Evolutionary conservation across 2,329 filamentous ascomycete species (phyloP), one percentile per base, ranked within the genome.

Genomic region (Cytospora leucostoma): DNA sequence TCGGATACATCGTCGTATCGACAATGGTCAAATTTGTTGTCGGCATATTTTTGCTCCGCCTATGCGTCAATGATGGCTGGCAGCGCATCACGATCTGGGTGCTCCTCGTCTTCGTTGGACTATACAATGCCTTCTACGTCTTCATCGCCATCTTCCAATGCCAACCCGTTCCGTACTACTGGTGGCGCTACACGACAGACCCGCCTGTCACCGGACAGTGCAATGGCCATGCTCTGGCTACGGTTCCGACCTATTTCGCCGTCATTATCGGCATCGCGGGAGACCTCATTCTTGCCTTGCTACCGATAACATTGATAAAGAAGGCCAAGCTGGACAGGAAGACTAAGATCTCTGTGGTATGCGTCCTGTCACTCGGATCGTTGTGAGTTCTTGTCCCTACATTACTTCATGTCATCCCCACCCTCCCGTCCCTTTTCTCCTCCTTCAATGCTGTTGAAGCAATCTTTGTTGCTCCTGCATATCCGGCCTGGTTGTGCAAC

Each of bases 91-190:
- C 74, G 38, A 76, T 79, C 44, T 75, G 70, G 64, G 64, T 62
- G 2, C 69, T 74, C 11, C 64, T 78, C 17, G 51, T 69, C 10
- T 64, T 74, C 19, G 71, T 74, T 17, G 70, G 74, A 37, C 38
- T 74, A 10, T 77, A 73, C 68, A 71, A 73, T 64, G 53, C 71
- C 32, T 72, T 75, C 59, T 79, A 73, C 67, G 70, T 73, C 64
- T 72, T 79, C 58, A 69, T 78, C 59, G 73, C 76, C 57, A 68
- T 74, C 4, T 72, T 78, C 19, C 77, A 78, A 64, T 79, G 77
- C 59, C 67, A 67, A 4, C 77, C 77, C 11, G 70, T 75, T 3
- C 34, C 67, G 4, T 78, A 75, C 63, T 78, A 75, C 65, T 79
- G 77, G 77, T 69, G 71, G 21, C 70, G 71, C n/a, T 74, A 75